Base-by-base conservation (phyloP, 2,329 filamentous ascomycete genomes). In the Neospermospora avenae region DNA sequence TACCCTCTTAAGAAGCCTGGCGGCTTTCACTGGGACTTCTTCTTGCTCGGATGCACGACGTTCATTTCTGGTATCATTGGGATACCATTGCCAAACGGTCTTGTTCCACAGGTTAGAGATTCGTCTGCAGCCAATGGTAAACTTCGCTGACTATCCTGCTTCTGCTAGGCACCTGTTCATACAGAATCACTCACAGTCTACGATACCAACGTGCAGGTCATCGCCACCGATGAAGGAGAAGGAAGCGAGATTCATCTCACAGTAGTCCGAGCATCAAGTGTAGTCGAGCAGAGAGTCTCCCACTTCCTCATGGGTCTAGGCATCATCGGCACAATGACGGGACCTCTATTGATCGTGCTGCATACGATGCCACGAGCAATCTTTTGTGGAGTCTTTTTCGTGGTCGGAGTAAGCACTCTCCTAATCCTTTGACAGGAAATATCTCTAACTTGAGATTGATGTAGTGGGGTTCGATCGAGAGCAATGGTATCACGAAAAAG, bases 1-100 rank as follows among this genome's bases (percentile, higher is more conserved):
- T 84, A 81, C 51, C 82, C 82, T 0, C 73, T 85, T 11, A 77
- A 77, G 55, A 84, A 85, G 65, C 82, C 82, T 0, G 81, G 80
- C 0, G 82, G 82, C n/a, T 84, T 54, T 11, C 51, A 54, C n/a
- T 54, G 51, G 81, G 82, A 84, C 68, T 79, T 84, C 66, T 84
- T 84, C 70, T 75, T 85, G 0, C 76, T 84, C 0, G 82, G 82
- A 6, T 76, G 78, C 61, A 84, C 82, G 0, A 83, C 80, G 1
- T 81, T 82, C 61, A 75, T 84, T 20, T 76, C 77, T 2, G 81
- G 80, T 0, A 76, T 85, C 20, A 39, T 54, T 37, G 81, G 81
- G 2, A 76, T 84, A 6, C 82, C 82, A 0, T 76, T 84, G 39
- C 82, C 82, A 2, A 85, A 85, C 59, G 82, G 82, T 4, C 74